Percentiles rank a stretch among this genome's conserved stretches.
phyloP scores from a whole-genome alignment of 1,284 basidiomycete species.

The Sanguinoderma infundibulare region DNA sequence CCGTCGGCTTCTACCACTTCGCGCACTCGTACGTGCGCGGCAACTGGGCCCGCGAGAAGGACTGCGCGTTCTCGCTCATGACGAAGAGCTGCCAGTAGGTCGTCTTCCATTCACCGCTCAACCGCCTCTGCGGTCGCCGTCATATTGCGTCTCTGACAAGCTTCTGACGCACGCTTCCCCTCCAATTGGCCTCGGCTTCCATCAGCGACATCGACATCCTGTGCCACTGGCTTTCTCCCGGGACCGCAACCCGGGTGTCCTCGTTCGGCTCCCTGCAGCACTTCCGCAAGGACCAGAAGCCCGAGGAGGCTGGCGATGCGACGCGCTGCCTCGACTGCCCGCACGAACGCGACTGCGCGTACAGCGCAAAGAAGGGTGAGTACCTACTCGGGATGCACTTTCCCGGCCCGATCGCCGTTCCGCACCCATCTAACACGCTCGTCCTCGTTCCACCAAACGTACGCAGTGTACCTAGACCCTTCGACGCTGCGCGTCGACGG shows the following conservation, averaged over 20 bases:
- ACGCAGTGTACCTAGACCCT: conserved; percentile 73
- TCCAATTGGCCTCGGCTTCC: not conserved
- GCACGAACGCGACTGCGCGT: conserved; percentile 73
- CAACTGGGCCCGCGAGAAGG: conserved; percentile 73
- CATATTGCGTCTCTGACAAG: not conserved
- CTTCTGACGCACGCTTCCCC: not conserved
- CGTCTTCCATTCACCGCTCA: not conserved
- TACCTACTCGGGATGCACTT: not conserved
- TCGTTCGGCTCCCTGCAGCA: conserved; percentile 86
- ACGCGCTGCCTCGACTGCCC: conserved; percentile 78
- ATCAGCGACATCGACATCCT: conserved; percentile 82
- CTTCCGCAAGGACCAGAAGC: conserved; percentile 77
- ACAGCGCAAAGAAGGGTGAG: conserved; percentile 84
- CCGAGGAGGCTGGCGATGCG: conserved; percentile 64
- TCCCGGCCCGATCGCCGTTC: conserved; percentile 2
- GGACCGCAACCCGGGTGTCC: conserved; percentile 68
- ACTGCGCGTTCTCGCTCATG: conserved; percentile 82
- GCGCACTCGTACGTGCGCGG: conserved; percentile 87
- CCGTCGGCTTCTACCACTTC: conserved; percentile 82
- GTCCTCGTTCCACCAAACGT: not conserved
- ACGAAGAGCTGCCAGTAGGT: conserved; percentile 86
- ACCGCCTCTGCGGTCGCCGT: not conserved
- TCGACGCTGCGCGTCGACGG: conserved; percentile 55
- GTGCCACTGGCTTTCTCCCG: conserved; percentile 75
- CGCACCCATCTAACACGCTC: not conserved